phyloP scores from a whole-genome alignment of 2,329 filamentous ascomycete genomes.

The Talaromyces verruculosus region DNA sequence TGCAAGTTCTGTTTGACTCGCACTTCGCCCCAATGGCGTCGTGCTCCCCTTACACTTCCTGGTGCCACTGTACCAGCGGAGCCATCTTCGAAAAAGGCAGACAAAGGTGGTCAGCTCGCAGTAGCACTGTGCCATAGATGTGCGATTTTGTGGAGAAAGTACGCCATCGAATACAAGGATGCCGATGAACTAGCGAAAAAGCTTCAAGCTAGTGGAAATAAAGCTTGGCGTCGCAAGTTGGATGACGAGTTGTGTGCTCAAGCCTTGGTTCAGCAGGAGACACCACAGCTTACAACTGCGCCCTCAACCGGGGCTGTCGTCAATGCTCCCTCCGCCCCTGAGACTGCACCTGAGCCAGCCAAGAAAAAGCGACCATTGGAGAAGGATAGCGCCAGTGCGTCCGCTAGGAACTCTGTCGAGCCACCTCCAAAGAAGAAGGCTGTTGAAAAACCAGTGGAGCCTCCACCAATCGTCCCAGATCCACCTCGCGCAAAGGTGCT shows the following conservation, averaged over 20 bases:
- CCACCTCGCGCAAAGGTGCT: conserved; percentile 74
- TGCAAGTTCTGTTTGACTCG: conserved; percentile 91
- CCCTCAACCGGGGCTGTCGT: conserved; percentile 44
- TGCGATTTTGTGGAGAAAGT: conserved; percentile 90
- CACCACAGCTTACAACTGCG: conserved; percentile 47
- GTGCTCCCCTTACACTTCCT: conserved; percentile 75
- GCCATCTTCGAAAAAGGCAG: conserved; percentile 64
- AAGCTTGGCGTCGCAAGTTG: conserved; percentile 81
- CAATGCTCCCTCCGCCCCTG: conserved; percentile 32
- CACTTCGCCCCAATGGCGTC: conserved; percentile 82
- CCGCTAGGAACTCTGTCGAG: conserved; percentile 46
- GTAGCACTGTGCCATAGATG: conserved; percentile 87
- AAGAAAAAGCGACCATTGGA: conserved; percentile 62
- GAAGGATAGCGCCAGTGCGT: conserved; percentile 52
- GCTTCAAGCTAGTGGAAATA: conserved; percentile 73
- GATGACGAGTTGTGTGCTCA: conserved; percentile 75
- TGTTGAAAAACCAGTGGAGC: conserved; percentile 56
- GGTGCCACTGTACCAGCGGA: conserved; percentile 69
- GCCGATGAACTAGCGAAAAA: conserved; percentile 89
- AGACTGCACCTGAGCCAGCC: conserved; percentile 50
- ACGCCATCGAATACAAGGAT: conserved; percentile 94
- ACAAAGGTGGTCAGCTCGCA: conserved; percentile 72
- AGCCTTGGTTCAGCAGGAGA: conserved; percentile 47
- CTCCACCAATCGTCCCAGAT: conserved; percentile 68
- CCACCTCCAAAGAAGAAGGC: conserved; percentile 60